Evolutionary conservation across 1,139 yeast species (phyloP), one percentile per base, ranked within the genome.

Genomic region (Debaryomyces nepalensis): DNA sequence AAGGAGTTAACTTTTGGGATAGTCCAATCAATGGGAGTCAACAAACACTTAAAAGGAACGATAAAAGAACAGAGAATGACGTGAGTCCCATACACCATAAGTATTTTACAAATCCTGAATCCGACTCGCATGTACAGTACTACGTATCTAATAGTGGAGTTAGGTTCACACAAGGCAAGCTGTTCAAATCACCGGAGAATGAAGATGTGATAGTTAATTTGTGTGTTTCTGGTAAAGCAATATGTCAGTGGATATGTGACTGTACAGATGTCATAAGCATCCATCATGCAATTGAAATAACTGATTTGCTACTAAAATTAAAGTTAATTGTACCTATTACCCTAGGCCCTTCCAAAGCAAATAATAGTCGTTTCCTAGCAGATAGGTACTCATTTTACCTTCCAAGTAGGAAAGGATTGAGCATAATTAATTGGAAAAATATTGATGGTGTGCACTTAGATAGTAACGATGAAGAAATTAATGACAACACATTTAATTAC

Each of bases 161-260:
- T 2, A 65, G 96, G 19, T 55, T 87, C 3, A 77, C 78, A 50
- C 58, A 69, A 33, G 59, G 75, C 29, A 73, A 72, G 41, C 47
- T 51, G 0, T 67, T 79, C 43, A 63, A 58, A 4, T 30, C 44
- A 3, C 38, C 38, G n/a, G 41, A 40, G 3, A 57, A 53, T 2
- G 50, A 59, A 7, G 52, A 58, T 2, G 50, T 61, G 1, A 41
- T 39, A 5, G 55, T 75, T 2, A 68, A 70, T 12, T 74, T 75
- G 53, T 76, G 82, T 42, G 73, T 87, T 46, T 75, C 87, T 1
- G 96, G 97, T 0, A 86, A 87, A 52, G 85, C 95, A 0, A 70
- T 86, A 1, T 74, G 82, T 61, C 97, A 89, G 55, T 93, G 97
- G 97, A 55, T 91, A 12, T 74, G 84, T 77, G 98, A 91, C 50